These are phyloP conservation scores for Geotrichum cucujoidarum DNA, from an alignment of 1,139 yeast species.

Conservation along the genomic window DNA sequence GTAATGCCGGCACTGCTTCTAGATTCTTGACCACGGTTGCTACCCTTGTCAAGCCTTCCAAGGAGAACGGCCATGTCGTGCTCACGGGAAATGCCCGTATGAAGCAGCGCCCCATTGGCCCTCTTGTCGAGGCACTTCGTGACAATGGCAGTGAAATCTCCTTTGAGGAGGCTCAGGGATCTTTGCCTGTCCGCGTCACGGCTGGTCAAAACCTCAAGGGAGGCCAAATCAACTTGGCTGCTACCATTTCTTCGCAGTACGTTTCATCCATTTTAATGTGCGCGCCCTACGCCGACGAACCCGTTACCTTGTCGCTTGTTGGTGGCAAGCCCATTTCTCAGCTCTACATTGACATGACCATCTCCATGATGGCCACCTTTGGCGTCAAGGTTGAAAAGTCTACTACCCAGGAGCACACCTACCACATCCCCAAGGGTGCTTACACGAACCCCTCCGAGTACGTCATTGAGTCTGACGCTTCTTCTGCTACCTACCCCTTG, in stretches of 20 bases:
- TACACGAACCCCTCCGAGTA: constrained; percentile 80
- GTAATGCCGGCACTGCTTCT: constrained; percentile 98
- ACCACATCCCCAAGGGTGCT: constrained; percentile 79
- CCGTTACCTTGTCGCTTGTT: constrained; percentile 79
- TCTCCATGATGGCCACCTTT: constrained; percentile 87
- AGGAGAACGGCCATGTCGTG: constrained; percentile 46
- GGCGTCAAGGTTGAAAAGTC: constrained; percentile 78
- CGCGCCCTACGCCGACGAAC: constrained; percentile 90
- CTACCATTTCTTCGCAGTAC: constrained; percentile 94
- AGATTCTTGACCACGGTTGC: constrained; percentile 91
- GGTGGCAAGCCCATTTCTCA: constrained; percentile 98
- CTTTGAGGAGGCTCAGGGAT: constrained; percentile 71
- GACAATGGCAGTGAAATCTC: constrained; percentile 71
- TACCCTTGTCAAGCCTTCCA: constrained; percentile 53
- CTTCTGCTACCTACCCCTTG: constrained; percentile 94
- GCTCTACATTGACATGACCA: constrained; percentile 94
- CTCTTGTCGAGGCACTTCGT: constrained; percentile 84
- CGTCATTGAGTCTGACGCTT: constrained; percentile 95
- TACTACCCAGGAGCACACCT: constrained; percentile 68
- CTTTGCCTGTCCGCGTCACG: constrained; percentile 70
- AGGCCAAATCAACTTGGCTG: constrained; percentile 89
- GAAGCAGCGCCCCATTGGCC: constrained; percentile 98
- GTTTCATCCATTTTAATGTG: constrained; percentile 95
- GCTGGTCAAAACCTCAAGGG: constrained; percentile 76
- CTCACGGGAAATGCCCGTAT: constrained; percentile 93